phyloP scores from a whole-genome alignment of 2,329 filamentous ascomycete species.

The Trichoderma afroharzianum region DNA sequence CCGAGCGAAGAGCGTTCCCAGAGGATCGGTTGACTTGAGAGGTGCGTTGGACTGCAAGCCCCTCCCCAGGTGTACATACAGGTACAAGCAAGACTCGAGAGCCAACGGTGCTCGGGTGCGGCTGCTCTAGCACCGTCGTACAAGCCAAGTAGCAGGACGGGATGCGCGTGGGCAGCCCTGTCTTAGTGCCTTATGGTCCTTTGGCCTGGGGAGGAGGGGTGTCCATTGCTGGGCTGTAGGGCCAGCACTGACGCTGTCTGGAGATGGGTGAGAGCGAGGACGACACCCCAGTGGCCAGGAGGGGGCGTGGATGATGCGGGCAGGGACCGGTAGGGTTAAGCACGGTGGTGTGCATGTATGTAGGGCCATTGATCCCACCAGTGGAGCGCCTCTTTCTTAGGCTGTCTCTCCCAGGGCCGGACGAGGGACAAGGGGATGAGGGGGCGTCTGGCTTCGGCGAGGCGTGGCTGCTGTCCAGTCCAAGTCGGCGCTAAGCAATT shows the following conservation, averaged over 20 bases:
- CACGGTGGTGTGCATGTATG: constrained; percentile 11
- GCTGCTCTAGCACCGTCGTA: constrained; percentile 18
- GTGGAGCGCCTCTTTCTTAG: constrained; percentile 13
- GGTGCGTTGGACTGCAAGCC: constrained; percentile 1
- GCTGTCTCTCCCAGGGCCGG: constrained; percentile 12
- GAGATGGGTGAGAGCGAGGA: neutral
- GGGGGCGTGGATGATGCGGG: constrained; percentile 5
- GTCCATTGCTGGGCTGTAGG: constrained; percentile 5
- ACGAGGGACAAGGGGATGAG: constrained; percentile 7
- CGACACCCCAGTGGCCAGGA: constrained; percentile 7
- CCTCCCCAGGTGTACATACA: neutral
- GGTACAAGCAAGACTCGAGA: neutral
- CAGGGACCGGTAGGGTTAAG: neutral
- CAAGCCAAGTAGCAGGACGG: constrained; percentile 8
- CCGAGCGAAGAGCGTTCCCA: constrained; percentile 12
- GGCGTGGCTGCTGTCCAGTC: neutral
- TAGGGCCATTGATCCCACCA: constrained; percentile 11
- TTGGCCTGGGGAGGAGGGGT: constrained; percentile 3
- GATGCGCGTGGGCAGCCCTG: constrained; percentile 16
- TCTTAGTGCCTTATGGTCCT: constrained; percentile 6
- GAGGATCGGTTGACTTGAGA: constrained; percentile 16
- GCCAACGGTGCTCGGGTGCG: constrained; percentile 17
- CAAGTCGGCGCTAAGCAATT: constrained; percentile 8
- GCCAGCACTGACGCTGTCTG: constrained; percentile 3
- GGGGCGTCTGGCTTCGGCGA: constrained; percentile 4